phyloP scores from a whole-genome alignment of 768 basidiomycete genomes.

The Sporobolomyces roseus region DNA sequence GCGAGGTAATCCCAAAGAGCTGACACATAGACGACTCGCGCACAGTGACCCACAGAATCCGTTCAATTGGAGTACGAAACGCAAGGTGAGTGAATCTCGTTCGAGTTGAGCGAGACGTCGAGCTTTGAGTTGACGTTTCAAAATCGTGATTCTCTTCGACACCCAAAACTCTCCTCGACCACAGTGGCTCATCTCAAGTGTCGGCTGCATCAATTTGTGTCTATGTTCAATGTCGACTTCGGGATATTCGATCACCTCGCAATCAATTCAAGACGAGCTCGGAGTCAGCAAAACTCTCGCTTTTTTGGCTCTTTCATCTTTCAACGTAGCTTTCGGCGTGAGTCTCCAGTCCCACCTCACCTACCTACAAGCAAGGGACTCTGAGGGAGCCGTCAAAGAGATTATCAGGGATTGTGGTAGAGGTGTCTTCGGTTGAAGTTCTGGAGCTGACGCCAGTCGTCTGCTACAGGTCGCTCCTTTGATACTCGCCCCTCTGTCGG shows the following conservation, averaged over 20 bases:
- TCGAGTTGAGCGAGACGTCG: no score
- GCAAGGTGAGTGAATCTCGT: conserved; percentile 22
- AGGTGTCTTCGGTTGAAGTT: no score
- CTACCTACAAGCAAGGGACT: conserved; percentile 12
- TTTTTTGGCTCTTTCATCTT: conserved; percentile 41
- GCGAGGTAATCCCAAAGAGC: no score
- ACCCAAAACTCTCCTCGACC: no score
- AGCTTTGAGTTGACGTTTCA: no score
- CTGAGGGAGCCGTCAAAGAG: no score
- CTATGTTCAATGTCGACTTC: conserved; percentile 33
- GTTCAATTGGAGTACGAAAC: conserved; percentile 32
- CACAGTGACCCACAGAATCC: conserved; percentile 38
- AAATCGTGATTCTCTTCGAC: no score
- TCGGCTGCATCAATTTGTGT: conserved; percentile 24
- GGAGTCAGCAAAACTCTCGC: conserved; percentile 40
- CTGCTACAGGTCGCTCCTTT: conserved; percentile 44
- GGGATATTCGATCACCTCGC: conserved; percentile 43
- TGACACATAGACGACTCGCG: not conserved
- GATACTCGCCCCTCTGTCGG: conserved; percentile 46
- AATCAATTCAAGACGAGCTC: conserved; percentile 36
- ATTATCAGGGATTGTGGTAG: no score
- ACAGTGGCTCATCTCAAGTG: conserved; percentile 27
- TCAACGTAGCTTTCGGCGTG: conserved; percentile 40
- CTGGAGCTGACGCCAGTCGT: no score
- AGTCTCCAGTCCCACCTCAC: not conserved